Evolutionary conservation across 164 flowering plant species (phyloP).

Genomic region (Kalanchoe fedtschenkoi): DNA sequence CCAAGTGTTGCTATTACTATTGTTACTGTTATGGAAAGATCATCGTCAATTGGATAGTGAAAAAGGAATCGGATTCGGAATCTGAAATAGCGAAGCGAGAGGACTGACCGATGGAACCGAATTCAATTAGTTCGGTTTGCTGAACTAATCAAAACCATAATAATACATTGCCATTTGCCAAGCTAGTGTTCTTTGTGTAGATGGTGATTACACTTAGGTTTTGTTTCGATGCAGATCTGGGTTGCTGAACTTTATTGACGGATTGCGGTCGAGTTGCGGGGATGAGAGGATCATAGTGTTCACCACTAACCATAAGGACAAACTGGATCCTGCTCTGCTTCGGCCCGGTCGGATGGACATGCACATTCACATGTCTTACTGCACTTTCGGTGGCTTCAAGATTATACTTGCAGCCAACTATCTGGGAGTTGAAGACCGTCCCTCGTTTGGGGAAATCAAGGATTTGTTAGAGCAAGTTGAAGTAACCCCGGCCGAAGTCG

Average conservation of each 20-base stretch:
- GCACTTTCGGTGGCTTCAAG: constrained; percentile 28
- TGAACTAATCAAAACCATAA: too few species aligned
- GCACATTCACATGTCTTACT: constrained; percentile 36
- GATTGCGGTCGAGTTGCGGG: constrained; percentile 42
- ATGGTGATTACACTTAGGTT: background rate
- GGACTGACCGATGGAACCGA: too few species aligned
- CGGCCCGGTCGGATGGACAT: constrained; percentile 49
- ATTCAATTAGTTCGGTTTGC: too few species aligned
- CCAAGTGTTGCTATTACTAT: too few species aligned
- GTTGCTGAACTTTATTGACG: constrained; percentile 38
- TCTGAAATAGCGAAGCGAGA: too few species aligned
- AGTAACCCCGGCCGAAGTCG: constrained; percentile 25
- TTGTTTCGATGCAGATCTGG: constrained; percentile 25
- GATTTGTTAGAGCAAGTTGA: constrained; percentile 12
- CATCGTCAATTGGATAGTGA: too few species aligned
- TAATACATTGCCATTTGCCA: background rate
- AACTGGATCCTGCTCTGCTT: constrained; percentile 34
- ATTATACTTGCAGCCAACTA: constrained; percentile 24
- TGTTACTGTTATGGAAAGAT: too few species aligned
- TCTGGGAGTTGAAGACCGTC: constrained; percentile 22
- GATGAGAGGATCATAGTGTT: constrained; percentile 38
- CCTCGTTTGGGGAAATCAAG: constrained; percentile 13
- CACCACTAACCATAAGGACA: constrained; percentile 35
- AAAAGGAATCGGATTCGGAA: too few species aligned
- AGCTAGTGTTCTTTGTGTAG: background rate